phyloP scores from a whole-genome alignment of 768 basidiomycete species.

The Phanerochaete sordida region DNA sequence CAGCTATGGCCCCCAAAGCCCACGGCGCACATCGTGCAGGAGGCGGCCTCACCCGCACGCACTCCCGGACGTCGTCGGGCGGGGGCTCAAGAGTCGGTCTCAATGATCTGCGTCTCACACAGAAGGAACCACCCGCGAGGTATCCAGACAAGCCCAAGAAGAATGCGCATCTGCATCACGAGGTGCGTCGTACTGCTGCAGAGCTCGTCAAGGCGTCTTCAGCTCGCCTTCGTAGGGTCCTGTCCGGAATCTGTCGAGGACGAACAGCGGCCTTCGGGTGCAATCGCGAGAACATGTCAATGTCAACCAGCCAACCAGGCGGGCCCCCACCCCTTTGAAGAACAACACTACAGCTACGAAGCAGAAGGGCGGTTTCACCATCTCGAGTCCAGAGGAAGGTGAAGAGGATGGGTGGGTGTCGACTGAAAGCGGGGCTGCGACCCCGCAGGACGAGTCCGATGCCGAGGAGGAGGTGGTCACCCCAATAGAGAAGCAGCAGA shows the following conservation, averaged over 20 bases:
- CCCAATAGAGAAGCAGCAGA: conserved; percentile 20
- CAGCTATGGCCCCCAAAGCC: conserved; percentile 45
- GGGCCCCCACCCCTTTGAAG: conserved; percentile 6
- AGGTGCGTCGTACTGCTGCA: conserved; percentile 35
- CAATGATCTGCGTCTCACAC: conserved; percentile 60
- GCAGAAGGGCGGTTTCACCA: conserved; percentile 54
- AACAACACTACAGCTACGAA: conserved; percentile 17
- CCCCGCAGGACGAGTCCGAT: conserved; percentile 52
- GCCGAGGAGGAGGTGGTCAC: conserved; percentile 26
- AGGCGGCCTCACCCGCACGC: conserved; percentile 49
- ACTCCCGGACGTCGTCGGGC: conserved; percentile 60
- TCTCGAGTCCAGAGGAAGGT: conserved; percentile 46
- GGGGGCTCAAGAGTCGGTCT: conserved; percentile 51
- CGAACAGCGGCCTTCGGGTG: conserved; percentile 22
- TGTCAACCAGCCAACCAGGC: conserved; percentile 18
- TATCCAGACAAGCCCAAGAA: conserved; percentile 54
- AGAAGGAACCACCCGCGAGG: conserved; percentile 51
- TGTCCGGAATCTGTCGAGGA: conserved; percentile 20
- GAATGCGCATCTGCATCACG: conserved; percentile 32
- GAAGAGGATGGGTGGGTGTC: conserved; percentile 76
- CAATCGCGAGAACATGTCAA: conserved; percentile 24
- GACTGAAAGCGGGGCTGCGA: conserved; percentile 71
- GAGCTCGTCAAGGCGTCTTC: neutral
- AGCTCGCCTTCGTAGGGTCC: conserved; percentile 13
- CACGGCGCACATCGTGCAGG: conserved; percentile 42